Evolutionary conservation across 495 filamentous ascomycete species (phyloP), one percentile per base, ranked within the genome.

Genomic region (Durotheca rogersii): DNA sequence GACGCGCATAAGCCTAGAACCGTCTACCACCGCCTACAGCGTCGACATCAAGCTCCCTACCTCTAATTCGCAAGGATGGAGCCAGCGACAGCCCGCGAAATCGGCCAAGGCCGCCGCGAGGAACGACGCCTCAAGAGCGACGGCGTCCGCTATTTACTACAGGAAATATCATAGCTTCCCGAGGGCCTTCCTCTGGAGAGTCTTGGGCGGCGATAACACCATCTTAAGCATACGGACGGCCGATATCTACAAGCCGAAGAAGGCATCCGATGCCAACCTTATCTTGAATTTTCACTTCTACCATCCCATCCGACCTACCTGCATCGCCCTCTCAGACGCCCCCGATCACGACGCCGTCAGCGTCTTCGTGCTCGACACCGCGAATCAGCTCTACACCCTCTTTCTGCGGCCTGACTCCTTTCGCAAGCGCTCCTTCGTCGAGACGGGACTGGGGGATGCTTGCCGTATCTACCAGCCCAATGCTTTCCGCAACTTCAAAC

Each of bases 161-260:
- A 81, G 92, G 43, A 81, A 81, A 60, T 76, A 83, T 56, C 80
- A 82, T 47, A 70, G 73, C 43, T 87, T 86, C 47, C 94, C 93
- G 36, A 81, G 88, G 56, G 85, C 79, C 61, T 90, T 97, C 57
- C 76, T 96, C 16, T 98, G 94, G 92, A 77, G 93, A 43, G 77
- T 98, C 14, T 70, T 96, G 51, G 85, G 94, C 51, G 85, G 94
- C 62, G 83, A 85, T 59, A 82, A 83, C 60, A 87, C 81, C 57
- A 76, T 90, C 35, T 75, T 98, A 42, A 89, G 90, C 65, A 75
- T 98, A 41, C 86, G 88, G 66, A 83, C 83, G 25, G 82, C 85
- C 59, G 93, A 97, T 69, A 68, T 96, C 47, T 84, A 79, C 27
- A 92, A 87, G 65, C 76, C 82, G 39, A 74, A 78, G 14, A 75